Evolutionary conservation across 805 yeast species (phyloP).

Genomic region (Ogataea allantospora): DNA sequence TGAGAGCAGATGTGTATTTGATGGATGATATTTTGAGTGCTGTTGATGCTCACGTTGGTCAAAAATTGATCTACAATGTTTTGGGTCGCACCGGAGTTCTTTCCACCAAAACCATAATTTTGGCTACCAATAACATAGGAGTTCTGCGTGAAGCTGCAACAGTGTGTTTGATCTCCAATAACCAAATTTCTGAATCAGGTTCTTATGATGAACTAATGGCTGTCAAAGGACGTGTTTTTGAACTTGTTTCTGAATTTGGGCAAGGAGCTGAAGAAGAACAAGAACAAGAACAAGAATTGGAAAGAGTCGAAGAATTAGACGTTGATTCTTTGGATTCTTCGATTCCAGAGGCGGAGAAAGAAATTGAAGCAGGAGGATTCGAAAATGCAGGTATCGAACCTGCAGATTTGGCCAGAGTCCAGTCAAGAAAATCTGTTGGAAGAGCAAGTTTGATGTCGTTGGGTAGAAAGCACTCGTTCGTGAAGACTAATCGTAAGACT

Average conservation of each 20-base stretch:
- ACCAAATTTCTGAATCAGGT: constrained; percentile 55
- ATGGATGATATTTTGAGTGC: constrained; percentile 94
- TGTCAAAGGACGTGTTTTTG: constrained; percentile 29
- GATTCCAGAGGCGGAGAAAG: neutral
- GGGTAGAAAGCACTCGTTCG: constrained; percentile 37
- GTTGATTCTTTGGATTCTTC: neutral
- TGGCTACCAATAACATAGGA: constrained; percentile 57
- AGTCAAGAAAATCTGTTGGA: constrained; percentile 38
- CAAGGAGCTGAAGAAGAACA: constrained; percentile 3
- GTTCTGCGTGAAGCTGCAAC: constrained; percentile 57
- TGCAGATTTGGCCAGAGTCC: constrained; percentile 13
- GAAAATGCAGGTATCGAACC: constrained; percentile 4
- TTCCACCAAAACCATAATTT: constrained; percentile 48
- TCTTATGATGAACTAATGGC: constrained; percentile 42
- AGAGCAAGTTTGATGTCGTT: constrained; percentile 68
- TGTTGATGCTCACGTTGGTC: constrained; percentile 96
- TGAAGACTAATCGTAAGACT: constrained; percentile 33
- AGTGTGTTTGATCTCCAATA: constrained; percentile 56
- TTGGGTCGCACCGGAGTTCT: constrained; percentile 47
- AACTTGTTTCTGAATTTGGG: constrained; percentile 40
- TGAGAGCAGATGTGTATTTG: constrained; percentile 87
- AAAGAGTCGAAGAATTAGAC: neutral
- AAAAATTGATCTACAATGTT: constrained; percentile 67
- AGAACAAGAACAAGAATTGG: neutral
- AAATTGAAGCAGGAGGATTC: neutral